Evolutionary conservation across 106 monocot genomes (phyloP).

Genomic region (Allium cepa): DNA sequence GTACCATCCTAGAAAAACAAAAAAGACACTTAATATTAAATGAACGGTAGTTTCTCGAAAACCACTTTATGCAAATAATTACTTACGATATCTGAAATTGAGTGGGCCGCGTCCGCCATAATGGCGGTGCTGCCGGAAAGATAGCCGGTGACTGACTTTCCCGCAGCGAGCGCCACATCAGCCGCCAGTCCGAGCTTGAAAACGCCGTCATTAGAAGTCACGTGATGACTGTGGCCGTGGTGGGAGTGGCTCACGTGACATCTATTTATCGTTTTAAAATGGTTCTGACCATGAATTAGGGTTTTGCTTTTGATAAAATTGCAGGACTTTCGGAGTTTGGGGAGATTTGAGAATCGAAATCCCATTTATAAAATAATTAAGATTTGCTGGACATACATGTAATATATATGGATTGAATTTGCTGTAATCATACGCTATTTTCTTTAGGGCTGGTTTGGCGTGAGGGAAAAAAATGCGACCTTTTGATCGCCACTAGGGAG

Average conservation of each 20-base stretch:
- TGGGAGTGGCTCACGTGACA: constrained; percentile 45
- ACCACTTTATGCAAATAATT: not conserved
- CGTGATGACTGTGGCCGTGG: constrained; percentile 11
- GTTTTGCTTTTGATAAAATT: not conserved
- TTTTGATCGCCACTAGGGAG: no score
- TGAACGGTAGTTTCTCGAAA: no score
- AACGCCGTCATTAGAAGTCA: constrained; percentile 21
- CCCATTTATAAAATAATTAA: not conserved
- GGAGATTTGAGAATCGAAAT: constrained; percentile 4
- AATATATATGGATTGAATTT: no score
- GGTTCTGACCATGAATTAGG: not conserved
- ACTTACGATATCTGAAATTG: constrained; percentile 57
- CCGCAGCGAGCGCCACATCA: constrained; percentile 50
- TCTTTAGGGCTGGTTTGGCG: no score
- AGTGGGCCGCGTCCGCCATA: constrained; percentile 70
- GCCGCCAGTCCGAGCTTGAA: constrained; percentile 63
- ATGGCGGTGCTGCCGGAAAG: constrained; percentile 72
- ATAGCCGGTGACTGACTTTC: constrained; percentile 59
- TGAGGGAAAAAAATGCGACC: no score
- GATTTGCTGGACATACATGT: no score
- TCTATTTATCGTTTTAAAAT: constrained; percentile 5
- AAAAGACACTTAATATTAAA: no score
- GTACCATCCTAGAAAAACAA: no score
- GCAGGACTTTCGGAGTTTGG: not conserved
- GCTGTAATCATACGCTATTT: no score